Evolutionary conservation across 345 rosid genomes (phyloP), one percentile per base, ranked within the genome.

Genomic region (Mercurialis annua): DNA sequence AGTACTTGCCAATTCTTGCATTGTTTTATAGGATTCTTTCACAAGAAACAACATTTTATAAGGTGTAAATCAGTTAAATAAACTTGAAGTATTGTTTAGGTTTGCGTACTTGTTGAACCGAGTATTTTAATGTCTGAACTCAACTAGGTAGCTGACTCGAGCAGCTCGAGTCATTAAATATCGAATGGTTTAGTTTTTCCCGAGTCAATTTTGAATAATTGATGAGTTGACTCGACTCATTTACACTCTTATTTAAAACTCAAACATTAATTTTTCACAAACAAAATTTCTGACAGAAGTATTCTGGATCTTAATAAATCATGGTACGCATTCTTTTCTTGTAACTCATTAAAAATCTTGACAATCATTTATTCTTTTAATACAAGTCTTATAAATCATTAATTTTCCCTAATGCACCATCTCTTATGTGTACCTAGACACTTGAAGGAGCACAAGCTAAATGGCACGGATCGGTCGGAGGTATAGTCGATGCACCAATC

Each of bases 381-480:
- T n/a, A n/a, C n/a, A n/a, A n/a, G n/a, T n/a, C n/a, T n/a, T n/a
- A n/a, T n/a, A n/a, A n/a, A n/a, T 3, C 27, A 51, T 3, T 51
- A 23, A 10, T 11, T 10, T 4, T 3, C 6, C 10, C 15, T 3
- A 9, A 40, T 7, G 44, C 44, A 3, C 11, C 27, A 14, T 21
- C 29, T 10, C 29, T 70, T 31, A 24, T 56, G 8, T 56, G n/a
- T n/a, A n/a, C n/a, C n/a, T n/a, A 82, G 82, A 85, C 64, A 42
- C 27, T 38, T 8, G 74, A 73, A 64, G 56, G 75, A 44, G 62
- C 18, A 40, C n/a, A 54, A 34, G 55, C 40, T 42, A 85, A 83
- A 76, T 85, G 86, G 86, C 62, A 21, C 0, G 85, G 86, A 68
- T 83, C 82, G 0, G 77, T 76, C 10, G 58, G 76, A n/a, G 80